Base-by-base conservation (phyloP, 1,284 basidiomycete genomes). In the Irpex lacteus region DNA sequence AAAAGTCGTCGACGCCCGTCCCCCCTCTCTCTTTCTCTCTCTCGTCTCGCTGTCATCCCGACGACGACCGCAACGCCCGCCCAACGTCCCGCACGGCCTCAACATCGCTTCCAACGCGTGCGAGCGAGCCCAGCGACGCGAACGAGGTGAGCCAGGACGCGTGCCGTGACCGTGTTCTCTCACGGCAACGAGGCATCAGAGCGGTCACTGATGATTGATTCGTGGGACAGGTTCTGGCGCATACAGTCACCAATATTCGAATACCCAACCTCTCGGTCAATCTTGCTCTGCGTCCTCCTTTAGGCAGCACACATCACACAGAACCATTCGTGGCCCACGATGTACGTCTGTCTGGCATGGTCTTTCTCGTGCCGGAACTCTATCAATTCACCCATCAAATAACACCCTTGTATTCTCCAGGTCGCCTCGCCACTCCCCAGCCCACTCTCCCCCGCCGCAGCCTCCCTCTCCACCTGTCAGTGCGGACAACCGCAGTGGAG, bases 331-430 rank as follows among this genome's bases (percentile, higher is more conserved):
- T 26, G 26, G 26, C 26, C 26, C 55, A 59, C 52, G 21, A 63
- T 63, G 67, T 68, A 65, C 49, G 67, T 61, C 21, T 32, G 26
- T 60, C 63, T 61, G 61, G 62, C 63, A 62, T 65, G 60, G 13
- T 61, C 60, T 55, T 62, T 47, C 60, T 53, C 36, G n/a, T 32
- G 58, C 15, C 62, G 50, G 37, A 37, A 32, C n/a, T 58, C 54
- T 56, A 40, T 47, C 18, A 60, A 60, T 40, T 52, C 60, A n/a
- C 52, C 52, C 21, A n/a, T 26, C 52, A 53, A 26, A n/a, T 26
- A 53, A 13, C 13, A n/a, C 52, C 11, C 26, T 26, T 26, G 26
- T 26, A 26, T 26, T 26, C 26, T 26, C 26, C 26, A 53, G 52
- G 52, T 18, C 61, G 54, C 32, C 63, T 65, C 49, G 54, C 54